phyloP scores from a whole-genome alignment of 1,284 basidiomycete species.

The Naganishia cerealis region DNA sequence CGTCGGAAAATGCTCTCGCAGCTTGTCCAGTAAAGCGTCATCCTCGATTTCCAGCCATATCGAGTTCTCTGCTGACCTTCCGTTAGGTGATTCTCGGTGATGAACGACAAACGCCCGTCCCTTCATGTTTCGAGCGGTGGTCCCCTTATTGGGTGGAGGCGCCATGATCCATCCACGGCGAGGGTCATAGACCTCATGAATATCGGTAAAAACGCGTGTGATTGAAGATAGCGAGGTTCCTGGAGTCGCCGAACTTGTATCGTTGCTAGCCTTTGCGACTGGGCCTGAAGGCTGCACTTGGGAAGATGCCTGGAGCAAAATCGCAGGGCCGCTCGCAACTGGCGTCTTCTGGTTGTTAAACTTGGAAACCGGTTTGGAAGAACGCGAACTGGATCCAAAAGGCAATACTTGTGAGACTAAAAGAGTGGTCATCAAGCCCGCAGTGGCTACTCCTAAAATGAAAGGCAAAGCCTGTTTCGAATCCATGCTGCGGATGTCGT shows the following conservation, averaged over 20 bases:
- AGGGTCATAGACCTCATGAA: background rate
- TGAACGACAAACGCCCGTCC: background rate
- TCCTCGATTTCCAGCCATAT: constrained; percentile 1
- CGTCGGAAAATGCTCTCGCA: background rate
- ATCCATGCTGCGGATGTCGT: background rate
- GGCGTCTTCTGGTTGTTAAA: background rate
- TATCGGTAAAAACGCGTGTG: background rate
- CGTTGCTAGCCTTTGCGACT: background rate
- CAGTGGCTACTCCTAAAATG: background rate
- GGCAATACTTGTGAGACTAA: background rate
- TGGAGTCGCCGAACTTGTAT: background rate
- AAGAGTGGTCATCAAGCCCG: background rate
- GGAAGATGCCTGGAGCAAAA: background rate
- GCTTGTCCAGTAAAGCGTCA: background rate
- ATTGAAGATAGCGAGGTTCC: background rate
- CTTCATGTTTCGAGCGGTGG: background rate
- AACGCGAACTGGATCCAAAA: background rate
- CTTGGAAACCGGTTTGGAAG: background rate
- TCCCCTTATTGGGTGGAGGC: background rate
- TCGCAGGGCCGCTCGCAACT: background rate
- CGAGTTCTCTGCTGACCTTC: constrained; percentile 2
- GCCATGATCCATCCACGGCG: background rate
- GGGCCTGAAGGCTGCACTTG: background rate
- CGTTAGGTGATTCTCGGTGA: background rate
- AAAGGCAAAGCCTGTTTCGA: background rate